phyloP scores from a whole-genome alignment of 2,329 filamentous ascomycete genomes.

The Cadophora malorum region DNA sequence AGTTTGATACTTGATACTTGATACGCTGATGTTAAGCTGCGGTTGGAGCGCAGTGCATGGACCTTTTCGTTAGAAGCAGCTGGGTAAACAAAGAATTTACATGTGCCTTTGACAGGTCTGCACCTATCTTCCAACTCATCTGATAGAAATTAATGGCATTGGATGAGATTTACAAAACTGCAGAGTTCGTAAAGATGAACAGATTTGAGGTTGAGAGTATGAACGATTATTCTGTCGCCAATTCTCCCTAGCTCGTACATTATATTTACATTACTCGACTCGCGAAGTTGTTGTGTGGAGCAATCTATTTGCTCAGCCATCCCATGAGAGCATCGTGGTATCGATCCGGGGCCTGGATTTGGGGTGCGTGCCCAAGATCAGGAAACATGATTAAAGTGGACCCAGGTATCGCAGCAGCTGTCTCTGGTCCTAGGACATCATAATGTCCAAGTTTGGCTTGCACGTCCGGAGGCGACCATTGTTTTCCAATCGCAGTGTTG shows the following conservation, averaged over 20 bases:
- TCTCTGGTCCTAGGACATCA: constrained; percentile 54
- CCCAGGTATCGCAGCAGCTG: constrained; percentile 52
- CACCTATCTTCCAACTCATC: too few relatives aligned
- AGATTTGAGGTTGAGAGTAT: background rate
- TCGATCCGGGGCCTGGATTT: constrained; percentile 55
- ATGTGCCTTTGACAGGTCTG: too few relatives aligned
- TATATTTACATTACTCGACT: background rate
- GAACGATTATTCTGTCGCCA: background rate
- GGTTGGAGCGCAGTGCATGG: too few relatives aligned
- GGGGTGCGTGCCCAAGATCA: constrained; percentile 58
- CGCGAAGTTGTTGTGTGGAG: background rate
- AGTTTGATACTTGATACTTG: too few relatives aligned
- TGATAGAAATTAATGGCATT: too few relatives aligned
- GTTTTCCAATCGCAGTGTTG: constrained; percentile 60
- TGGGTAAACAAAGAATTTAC: too few relatives aligned
- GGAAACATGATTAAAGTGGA: constrained; percentile 55
- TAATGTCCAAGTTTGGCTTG: constrained; percentile 56
- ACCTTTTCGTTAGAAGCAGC: too few relatives aligned
- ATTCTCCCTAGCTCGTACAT: background rate
- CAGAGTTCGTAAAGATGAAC: too few relatives aligned
- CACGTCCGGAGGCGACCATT: constrained; percentile 53
- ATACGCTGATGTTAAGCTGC: too few relatives aligned
- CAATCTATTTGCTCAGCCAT: constrained; percentile 48
- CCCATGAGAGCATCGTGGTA: constrained; percentile 55
- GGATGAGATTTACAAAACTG: too few relatives aligned